phyloP scores from a whole-genome alignment of 1,284 basidiomycete species.

The Boletellus deceptivus region DNA sequence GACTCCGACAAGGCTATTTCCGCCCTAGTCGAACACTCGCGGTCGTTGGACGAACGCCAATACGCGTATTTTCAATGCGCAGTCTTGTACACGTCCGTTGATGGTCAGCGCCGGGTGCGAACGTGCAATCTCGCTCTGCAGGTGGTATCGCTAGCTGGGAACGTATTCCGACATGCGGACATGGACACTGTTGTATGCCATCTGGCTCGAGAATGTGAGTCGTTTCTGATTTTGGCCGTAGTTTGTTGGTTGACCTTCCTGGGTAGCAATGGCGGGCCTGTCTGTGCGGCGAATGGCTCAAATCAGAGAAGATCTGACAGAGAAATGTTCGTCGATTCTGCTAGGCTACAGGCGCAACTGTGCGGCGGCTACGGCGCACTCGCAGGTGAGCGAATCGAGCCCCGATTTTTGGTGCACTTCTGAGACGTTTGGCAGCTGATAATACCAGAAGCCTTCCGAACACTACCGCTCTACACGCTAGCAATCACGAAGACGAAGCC shows the following conservation, averaged over 20 bases:
- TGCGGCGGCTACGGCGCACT: constrained; percentile 76
- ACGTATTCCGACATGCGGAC: constrained; percentile 92
- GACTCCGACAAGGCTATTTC: constrained; percentile 83
- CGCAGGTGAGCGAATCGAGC: constrained; percentile 58
- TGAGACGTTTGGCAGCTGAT: constrained; percentile 61
- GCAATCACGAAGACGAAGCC: constrained; percentile 90
- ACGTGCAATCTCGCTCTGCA: constrained; percentile 84
- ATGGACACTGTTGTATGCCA: constrained; percentile 81
- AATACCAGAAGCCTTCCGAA: constrained; percentile 91
- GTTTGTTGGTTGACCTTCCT: background rate
- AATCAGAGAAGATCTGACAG: constrained; percentile 83
- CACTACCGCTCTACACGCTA: constrained; percentile 83
- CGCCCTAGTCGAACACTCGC: constrained; percentile 62
- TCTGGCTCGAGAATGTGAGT: constrained; percentile 77
- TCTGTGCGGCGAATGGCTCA: constrained; percentile 63
- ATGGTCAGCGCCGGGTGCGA: constrained; percentile 84
- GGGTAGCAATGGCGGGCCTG: constrained; percentile 68
- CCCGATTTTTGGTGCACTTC: background rate
- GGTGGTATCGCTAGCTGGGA: constrained; percentile 82
- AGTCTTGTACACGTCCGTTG: constrained; percentile 79
- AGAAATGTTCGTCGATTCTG: constrained; percentile 81
- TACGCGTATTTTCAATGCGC: constrained; percentile 91
- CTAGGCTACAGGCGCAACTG: constrained; percentile 91
- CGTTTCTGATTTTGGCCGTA: background rate
- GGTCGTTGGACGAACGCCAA: constrained; percentile 71